A percentile compares a stretch with the other conserved stretches of the same genome.
Evolutionary conservation across 441 rosid genomes (phyloP).

Genomic region (Omphalea diandra): DNA sequence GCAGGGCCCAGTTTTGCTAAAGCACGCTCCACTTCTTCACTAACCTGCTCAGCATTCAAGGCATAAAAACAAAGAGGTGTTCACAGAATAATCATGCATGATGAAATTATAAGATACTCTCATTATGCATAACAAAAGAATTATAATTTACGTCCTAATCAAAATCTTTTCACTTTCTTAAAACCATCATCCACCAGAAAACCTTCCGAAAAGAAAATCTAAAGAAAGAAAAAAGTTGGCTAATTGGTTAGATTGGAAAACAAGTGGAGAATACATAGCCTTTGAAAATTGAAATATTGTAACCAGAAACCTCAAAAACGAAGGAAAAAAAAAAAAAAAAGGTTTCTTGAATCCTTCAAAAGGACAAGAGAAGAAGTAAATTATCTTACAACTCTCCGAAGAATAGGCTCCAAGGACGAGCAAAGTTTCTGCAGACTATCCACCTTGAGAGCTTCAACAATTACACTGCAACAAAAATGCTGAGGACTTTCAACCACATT

Average conservation of each 20-base stretch:
- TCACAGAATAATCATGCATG: too few species aligned
- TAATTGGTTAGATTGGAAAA: too few species aligned
- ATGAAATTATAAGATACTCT: too few species aligned
- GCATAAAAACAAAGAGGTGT: neutral
- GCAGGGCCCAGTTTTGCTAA: slow-evolving; percentile 74
- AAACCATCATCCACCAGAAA: too few species aligned
- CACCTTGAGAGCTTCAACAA: slow-evolving; percentile 86
- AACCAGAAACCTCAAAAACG: neutral
- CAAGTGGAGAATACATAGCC: too few species aligned
- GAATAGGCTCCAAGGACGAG: too few species aligned
- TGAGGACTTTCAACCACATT: neutral
- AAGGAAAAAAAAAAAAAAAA: too few species aligned
- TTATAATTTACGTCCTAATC: neutral
- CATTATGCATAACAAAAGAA: too few species aligned
- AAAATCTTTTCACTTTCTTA: neutral
- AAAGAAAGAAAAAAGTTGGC: too few species aligned
- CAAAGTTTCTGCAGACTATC: slow-evolving; percentile 89
- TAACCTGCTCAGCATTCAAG: slow-evolving; percentile 49
- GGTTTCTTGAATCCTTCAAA: neutral
- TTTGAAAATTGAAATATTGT: too few species aligned
- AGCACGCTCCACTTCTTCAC: slow-evolving; percentile 93
- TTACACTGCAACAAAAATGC: slow-evolving; percentile 52
- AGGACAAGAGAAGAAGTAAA: neutral
- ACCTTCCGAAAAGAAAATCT: neutral
- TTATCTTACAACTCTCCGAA: slow-evolving; percentile 73